phyloP scores from a whole-genome alignment of 2,329 filamentous ascomycete species.

The Fusarium scirpi region DNA sequence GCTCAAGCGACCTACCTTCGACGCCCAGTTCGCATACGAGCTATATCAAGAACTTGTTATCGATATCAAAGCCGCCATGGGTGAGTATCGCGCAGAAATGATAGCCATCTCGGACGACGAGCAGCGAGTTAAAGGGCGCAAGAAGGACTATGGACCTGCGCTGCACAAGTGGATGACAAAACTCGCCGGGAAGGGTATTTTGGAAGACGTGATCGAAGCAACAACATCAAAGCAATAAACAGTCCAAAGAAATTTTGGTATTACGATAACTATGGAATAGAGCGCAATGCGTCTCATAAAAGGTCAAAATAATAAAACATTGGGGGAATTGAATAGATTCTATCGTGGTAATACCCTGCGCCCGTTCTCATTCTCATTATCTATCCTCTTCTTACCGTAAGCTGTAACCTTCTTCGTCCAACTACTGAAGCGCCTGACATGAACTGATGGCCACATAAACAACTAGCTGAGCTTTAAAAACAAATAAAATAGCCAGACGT shows the following conservation, averaged over 20 bases:
- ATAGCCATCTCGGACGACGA: slow-evolving; percentile 61
- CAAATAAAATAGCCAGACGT: neutral
- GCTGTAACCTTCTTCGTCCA: neutral
- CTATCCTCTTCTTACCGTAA: slow-evolving; percentile 8
- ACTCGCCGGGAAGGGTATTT: slow-evolving; percentile 73
- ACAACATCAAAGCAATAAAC: neutral
- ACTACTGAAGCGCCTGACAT: neutral
- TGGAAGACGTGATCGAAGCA: slow-evolving; percentile 59
- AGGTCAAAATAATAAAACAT: neutral
- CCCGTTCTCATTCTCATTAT: neutral
- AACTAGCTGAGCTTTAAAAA: slow-evolving; percentile 10
- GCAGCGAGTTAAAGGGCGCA: slow-evolving; percentile 64
- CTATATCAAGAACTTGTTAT: slow-evolving; percentile 55
- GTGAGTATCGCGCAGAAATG: slow-evolving; percentile 63
- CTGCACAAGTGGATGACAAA: slow-evolving; percentile 77
- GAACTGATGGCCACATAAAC: slow-evolving; percentile 6
- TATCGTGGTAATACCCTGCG: neutral
- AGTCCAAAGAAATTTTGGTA: neutral
- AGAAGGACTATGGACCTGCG: slow-evolving; percentile 76
- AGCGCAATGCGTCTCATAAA: neutral
- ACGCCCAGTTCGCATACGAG: slow-evolving; percentile 47
- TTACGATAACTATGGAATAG: neutral
- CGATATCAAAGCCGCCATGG: slow-evolving; percentile 58
- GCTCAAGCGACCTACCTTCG: slow-evolving; percentile 20
- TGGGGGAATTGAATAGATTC: slow-evolving; percentile 12